phyloP scores from a whole-genome alignment of 2,329 filamentous ascomycete genomes.

The Stagonosporopsis chrysanthemi region DNA sequence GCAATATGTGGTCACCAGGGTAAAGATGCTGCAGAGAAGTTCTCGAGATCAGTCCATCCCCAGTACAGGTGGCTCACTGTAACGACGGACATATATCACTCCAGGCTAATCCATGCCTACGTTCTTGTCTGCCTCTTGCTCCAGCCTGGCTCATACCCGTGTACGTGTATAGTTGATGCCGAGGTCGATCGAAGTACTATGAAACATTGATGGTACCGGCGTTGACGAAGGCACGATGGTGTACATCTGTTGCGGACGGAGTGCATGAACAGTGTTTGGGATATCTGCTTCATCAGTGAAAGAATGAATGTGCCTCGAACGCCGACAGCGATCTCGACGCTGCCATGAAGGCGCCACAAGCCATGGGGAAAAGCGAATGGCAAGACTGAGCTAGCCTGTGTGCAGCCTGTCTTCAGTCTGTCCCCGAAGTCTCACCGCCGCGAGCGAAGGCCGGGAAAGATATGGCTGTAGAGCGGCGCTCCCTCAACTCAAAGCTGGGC shows the following conservation, averaged over 20 bases:
- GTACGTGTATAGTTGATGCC: neutral
- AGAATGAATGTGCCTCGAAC: neutral
- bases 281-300: neutral
- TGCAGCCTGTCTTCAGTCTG: neutral
- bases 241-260: neutral
- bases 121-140: neutral
- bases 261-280: neutral
- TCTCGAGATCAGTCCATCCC: neutral
- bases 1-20: neutral
- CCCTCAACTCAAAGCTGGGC: neutral
- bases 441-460: neutral
- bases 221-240: neutral
- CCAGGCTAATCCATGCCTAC: neutral
- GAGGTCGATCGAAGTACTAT: neutral
- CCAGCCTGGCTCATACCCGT: neutral
- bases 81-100: neutral
- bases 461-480: slow-evolving; percentile 1
- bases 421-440: slow-evolving; percentile 5
- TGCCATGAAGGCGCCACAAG: neutral
- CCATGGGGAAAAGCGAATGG: neutral
- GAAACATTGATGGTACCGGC: neutral
- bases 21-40: neutral
- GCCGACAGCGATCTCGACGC: too few relatives aligned
- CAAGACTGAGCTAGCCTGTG: neutral
- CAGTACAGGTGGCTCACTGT: neutral